Evolutionary conservation across 208 protist species (phyloP), one percentile per base, ranked within the genome.

Genomic region (Wallacemonas sp.): DNA sequence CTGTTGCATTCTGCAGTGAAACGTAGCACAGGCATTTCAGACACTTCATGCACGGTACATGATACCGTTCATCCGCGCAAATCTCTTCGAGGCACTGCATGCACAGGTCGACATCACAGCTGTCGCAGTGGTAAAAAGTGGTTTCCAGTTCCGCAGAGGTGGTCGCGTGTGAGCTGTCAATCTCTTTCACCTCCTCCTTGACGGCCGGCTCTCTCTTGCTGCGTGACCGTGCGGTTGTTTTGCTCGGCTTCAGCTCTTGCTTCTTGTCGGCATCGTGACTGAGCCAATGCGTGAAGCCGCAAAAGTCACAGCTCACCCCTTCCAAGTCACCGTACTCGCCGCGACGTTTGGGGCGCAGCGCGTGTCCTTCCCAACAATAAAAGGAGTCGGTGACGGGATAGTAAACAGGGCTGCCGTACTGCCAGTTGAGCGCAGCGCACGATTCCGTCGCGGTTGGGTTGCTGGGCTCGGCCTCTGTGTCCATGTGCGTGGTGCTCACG

Each of bases 291-390:
- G 86, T 90, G 62, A 79, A 62, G 14, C 90, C 90, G 46, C 90
- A 95, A 49, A 95, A 95, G 49, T 95, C 90, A 54, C 90, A 95
- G 70, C 80, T 90, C 42, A 95, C 73, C 28, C 86, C 90, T 26
- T 91, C 90, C 24, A 85, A 70, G 22, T 31, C 46, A 17, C 66
- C 75, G 65, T 95, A 93, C 47, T 72, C 59, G 4, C 45, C 24
- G 17, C 74, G 54, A 8, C 64, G 53, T 17, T 77, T 79, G 2
- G 38, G 24, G 27, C 68, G 39, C 27, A 96, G 55, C 39, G 60
- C 26, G 54, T 91, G 80, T 11, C 72, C 55, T 3, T 78, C 67
- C 85, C 86, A 96, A 70, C 90, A 96, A 26, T 80, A 67, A 62
- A 84, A 86, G 31, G 66, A 24, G 17, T 73, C 42, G 26, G 65